Conservation (phyloP, 2,329 filamentous ascomycete genomes). For the Daldinia sp. region DNA sequence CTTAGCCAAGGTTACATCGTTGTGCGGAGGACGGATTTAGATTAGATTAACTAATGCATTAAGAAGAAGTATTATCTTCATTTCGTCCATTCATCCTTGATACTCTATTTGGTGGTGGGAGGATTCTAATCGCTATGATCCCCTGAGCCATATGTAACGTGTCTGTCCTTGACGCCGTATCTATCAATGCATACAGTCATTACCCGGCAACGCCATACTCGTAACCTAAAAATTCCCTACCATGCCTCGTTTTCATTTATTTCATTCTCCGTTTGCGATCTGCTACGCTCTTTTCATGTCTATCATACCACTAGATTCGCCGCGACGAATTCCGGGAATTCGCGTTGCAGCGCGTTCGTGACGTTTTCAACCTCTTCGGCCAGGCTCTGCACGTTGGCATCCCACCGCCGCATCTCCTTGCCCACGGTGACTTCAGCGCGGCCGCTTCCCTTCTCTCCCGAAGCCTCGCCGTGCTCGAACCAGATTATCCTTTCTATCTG, state of each 20-base stretch:
- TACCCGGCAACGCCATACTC: conserved; percentile 16
- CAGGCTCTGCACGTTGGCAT: conserved; percentile 85
- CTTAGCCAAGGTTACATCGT: conserved; percentile 67
- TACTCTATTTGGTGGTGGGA: conserved; percentile 4
- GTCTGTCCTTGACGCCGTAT: conserved; percentile 35
- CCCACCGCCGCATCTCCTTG: conserved; percentile 85
- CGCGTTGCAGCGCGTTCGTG: conserved; percentile 81
- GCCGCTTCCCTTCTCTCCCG: conserved; percentile 75
- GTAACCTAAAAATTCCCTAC: conserved; percentile 11
- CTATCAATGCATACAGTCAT: conserved; percentile 31
- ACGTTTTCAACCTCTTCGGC: conserved; percentile 92
- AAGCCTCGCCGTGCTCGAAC: conserved; percentile 82
- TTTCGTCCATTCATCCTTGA: conserved; percentile 20
- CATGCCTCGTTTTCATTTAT: conserved; percentile 4
- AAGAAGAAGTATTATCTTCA: conserved; percentile 17
- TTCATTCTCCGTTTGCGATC: background rate
- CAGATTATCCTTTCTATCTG: conserved; percentile 90
- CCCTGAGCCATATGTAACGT: conserved; percentile 1
- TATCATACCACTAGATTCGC: conserved; percentile 61
- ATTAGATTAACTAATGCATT: conserved; percentile 51
- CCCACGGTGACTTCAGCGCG: conserved; percentile 72
- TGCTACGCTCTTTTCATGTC: background rate
- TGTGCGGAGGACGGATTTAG: conserved; percentile 64
- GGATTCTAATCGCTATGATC: background rate
- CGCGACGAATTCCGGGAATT: conserved; percentile 78